These are phyloP conservation scores for Globisporangium orthogonon DNA, from an alignment of 352 stramenopile species.

Conservation along the genomic window DNA sequence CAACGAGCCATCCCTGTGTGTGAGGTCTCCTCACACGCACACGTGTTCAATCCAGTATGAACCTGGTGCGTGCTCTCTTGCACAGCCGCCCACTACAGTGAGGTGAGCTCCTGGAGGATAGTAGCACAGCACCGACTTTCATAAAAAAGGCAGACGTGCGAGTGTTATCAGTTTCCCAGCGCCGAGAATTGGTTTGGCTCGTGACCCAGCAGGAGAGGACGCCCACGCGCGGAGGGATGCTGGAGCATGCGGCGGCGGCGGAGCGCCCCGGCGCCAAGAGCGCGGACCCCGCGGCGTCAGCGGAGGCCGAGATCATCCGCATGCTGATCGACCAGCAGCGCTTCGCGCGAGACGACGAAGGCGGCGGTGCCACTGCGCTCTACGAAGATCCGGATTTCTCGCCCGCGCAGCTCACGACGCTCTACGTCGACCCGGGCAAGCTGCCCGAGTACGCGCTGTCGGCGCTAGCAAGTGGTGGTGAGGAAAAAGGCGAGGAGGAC, in stretches of 20 bases:
- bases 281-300: not conserved
- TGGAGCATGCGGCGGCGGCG: not conserved
- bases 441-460: conserved; percentile 50
- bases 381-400: conserved; percentile 65
- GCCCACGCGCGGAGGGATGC: not conserved
- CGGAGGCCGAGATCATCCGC: conserved; percentile 44
- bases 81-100: too few species aligned
- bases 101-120: too few species aligned
- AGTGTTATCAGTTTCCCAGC: too few species aligned
- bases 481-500: not conserved
- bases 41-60: too few species aligned
- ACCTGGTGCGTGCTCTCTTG: too few species aligned
- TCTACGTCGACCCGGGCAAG: conserved; percentile 55
- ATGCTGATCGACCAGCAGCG: conserved; percentile 21
- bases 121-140: too few species aligned
- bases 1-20: too few species aligned
- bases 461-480: conserved; percentile 2
- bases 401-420: conserved; percentile 26
- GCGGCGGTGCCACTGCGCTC: conserved; percentile 9
- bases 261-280: not conserved
- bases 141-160: too few species aligned
- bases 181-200: too few species aligned
- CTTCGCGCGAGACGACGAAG: not conserved
- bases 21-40: too few species aligned
- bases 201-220: too few species aligned